Base-by-base conservation (phyloP, 1,284 basidiomycete species). In the Cystobasidium pallidum region DNA sequence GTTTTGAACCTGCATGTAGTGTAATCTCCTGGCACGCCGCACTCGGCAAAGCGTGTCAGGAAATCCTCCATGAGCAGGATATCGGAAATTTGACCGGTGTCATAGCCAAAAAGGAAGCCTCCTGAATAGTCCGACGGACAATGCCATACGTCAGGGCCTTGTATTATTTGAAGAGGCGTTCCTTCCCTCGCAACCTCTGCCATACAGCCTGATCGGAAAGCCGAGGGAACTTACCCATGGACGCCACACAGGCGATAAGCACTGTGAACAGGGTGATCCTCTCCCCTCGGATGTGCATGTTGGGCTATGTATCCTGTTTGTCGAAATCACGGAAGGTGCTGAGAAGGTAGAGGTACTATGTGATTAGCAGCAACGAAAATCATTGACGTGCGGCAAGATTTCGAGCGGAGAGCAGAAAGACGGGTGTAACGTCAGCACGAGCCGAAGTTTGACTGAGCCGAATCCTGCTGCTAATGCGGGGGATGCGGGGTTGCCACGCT, bases 51-150 rank as follows among this genome's bases (percentile, higher is more conserved):
- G 17, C 89, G 86, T 3, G 83, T 80, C 41, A 85, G 81, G 80
- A 91, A 91, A 81, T 91, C 88, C 1, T 84, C 77, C 88, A 92
- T 91, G 78, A 74, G 45, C 26, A 74, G 63, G 43, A 70, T 73
- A 55, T 73, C 65, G 57, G 57, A 68, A 28, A 74, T 74, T 52
- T 74, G 73, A 49, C 72, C 72, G 21, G 73, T 74, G 39, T 74
- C 73, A 71, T 66, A 74, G 21, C 73, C 73, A 51, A 74, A 74
- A 24, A 74, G 62, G 62, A 73, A 68, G 6, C 66, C 55, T 45
- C 43, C 51, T 59, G 45, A 19, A 62, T n/a, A 34, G 11, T 19
- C 26, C 10, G n/a, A 39, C 10, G 19, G 54, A 32, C 30, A 34
- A 21, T 24, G 26, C n/a, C n/a, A n/a, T n/a, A n/a, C n/a, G n/a